Evolutionary conservation across 164 flowering plant genomes (phyloP).

Genomic region (Aristolochia contorta): DNA sequence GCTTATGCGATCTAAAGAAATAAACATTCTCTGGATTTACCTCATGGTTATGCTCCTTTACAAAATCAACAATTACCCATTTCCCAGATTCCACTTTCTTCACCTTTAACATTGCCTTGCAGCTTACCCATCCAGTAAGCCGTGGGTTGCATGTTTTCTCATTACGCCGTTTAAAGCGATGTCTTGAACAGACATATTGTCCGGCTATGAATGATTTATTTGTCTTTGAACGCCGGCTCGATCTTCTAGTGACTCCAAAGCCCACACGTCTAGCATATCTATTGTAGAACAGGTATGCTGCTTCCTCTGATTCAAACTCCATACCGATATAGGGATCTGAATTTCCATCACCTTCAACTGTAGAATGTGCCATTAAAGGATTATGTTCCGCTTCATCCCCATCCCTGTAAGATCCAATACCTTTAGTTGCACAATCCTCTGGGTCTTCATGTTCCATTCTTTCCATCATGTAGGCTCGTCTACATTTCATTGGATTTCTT

Average conservation of each 20-base stretch:
- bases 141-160: conserved; percentile 5
- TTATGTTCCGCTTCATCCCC: neutral
- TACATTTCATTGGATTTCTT: conserved; percentile 7
- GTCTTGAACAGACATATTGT: conserved; percentile 9
- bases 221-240: conserved; percentile 24
- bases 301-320: conserved; percentile 47
- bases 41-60: conserved; percentile 72
- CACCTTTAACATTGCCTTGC: conserved; percentile 61
- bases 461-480: too few relatives aligned
- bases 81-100: conserved; percentile 40
- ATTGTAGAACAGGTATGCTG: conserved; percentile 33
- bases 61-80: conserved; percentile 61
- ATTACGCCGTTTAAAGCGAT: conserved; percentile 4
- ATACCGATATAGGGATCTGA: conserved; percentile 38
- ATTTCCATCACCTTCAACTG: conserved; percentile 11
- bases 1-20: conserved; percentile 18
- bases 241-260: conserved; percentile 32
- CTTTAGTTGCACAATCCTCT: conserved; percentile 11
- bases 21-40: conserved; percentile 47
- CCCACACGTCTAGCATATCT: conserved; percentile 44
- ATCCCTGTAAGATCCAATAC: too few relatives aligned
- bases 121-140: conserved; percentile 20
- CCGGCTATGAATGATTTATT: conserved; percentile 7
- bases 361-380: neutral
- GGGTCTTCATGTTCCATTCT: conserved; percentile 15